A percentile compares a stretch with the other conserved stretches of the same genome.
phyloP scores from a whole-genome alignment of 2,329 filamentous ascomycete genomes.

The Capronia epimyces region DNA sequence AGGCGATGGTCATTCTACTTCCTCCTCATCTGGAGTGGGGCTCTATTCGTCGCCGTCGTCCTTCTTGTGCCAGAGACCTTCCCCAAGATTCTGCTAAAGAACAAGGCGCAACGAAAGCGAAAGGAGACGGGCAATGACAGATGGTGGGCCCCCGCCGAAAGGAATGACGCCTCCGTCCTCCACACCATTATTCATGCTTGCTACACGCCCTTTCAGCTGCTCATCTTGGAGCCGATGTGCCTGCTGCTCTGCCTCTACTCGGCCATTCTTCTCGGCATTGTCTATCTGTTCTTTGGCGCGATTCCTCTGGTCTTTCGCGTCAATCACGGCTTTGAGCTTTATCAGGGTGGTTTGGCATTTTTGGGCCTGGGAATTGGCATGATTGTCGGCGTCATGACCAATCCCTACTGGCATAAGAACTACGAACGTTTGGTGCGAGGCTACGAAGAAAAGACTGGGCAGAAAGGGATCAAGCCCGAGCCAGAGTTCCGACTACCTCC shows the following conservation, averaged over 20 bases:
- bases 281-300: slow-evolving; percentile 88
- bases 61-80: slow-evolving; percentile 84
- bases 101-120: slow-evolving; percentile 73
- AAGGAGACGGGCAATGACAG: slow-evolving; percentile 64
- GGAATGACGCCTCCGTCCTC: slow-evolving; percentile 60
- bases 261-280: slow-evolving; percentile 75
- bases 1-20: slow-evolving; percentile 79
- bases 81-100: slow-evolving; percentile 61
- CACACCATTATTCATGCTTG: slow-evolving; percentile 56
- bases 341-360: slow-evolving; percentile 32
- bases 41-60: slow-evolving; percentile 58
- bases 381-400: slow-evolving; percentile 39
- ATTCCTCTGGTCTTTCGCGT: slow-evolving; percentile 73
- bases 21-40: slow-evolving; percentile 73
- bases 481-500: slow-evolving; percentile 49
- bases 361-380: slow-evolving; percentile 47
- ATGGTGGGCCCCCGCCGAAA: slow-evolving; percentile 72
- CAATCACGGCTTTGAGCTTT: slow-evolving; percentile 35
- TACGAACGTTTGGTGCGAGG: slow-evolving; percentile 2
- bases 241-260: slow-evolving; percentile 75
- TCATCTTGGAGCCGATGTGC: slow-evolving; percentile 79
- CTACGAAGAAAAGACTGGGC: slow-evolving; percentile 30
- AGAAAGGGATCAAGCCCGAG: slow-evolving; percentile 40
- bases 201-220: slow-evolving; percentile 64
- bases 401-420: slow-evolving; percentile 33